A percentile compares a stretch with the other conserved stretches of the same genome.
Evolutionary conservation across 2,329 filamentous ascomycete genomes (phyloP).

Genomic region (Neofusicoccum parvum): DNA sequence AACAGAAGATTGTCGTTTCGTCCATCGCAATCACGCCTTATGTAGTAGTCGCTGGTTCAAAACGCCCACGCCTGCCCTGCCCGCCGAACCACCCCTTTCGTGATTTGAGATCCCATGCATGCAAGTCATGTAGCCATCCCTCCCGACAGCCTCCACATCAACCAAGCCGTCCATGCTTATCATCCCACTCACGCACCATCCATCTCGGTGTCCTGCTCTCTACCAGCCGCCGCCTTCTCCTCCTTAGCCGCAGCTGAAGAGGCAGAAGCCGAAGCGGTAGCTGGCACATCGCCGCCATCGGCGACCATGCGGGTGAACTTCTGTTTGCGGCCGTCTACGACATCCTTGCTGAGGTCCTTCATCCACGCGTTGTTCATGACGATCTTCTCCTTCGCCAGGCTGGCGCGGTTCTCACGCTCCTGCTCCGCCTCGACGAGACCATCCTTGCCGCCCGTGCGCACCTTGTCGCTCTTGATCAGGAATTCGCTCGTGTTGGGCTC

Average conservation of each 20-base stretch:
- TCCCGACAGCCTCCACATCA: neutral
- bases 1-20: neutral
- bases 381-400: slow-evolving; percentile 45
- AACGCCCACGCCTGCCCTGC: neutral
- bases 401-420: slow-evolving; percentile 36
- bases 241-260: neutral
- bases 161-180: neutral
- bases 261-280: neutral
- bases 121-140: neutral
- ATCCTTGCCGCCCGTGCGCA: slow-evolving; percentile 39
- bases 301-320: slow-evolving; percentile 26
- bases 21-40: neutral
- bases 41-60: neutral
- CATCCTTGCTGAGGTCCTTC: slow-evolving; percentile 49
- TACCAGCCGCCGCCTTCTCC: neutral
- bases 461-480: slow-evolving; percentile 40
- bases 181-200: neutral
- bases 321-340: slow-evolving; percentile 48
- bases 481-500: slow-evolving; percentile 45
- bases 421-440: slow-evolving; percentile 37
- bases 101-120: slow-evolving; percentile 1
- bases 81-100: neutral
- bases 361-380: slow-evolving; percentile 50
- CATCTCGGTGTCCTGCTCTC: slow-evolving; percentile 12
- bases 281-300: neutral